Evolutionary conservation across 768 basidiomycete species (phyloP), one percentile per base, ranked within the genome.

Genomic region (Phaffia australis): DNA sequence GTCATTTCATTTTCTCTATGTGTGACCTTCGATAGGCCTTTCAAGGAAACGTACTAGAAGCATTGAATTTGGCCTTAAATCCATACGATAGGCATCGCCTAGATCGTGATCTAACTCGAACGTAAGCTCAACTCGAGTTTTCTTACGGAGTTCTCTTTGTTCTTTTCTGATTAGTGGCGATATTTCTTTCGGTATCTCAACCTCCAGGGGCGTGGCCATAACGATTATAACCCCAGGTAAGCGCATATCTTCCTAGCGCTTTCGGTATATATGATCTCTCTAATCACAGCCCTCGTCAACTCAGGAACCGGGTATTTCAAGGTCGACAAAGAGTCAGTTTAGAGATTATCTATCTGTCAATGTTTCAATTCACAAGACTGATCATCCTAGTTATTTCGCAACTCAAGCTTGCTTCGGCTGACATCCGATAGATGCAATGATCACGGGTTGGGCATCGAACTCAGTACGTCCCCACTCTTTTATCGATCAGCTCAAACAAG

Each of bases 271-370:
- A 42, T 42, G 18, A 98, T 93, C 0, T 94, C 94, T 25, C 78
- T 86, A 0, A 84, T 85, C 18, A 88, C 87, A 3, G 83, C 92
- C 55, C 74, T 98, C 52, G 84, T 98, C 69, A 93, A 91, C 1
- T 93, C 95, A 0, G 95, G 94, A 0, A 89, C 92, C 3, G 90
- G 90, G 2, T 89, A 89, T 75, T 98, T 91, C 75, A 84, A 87
- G 30, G 95, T 97, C 3, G 87, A 87, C 63, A 98, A 94, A 75
- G 83, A 67, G 66, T 62, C 18, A 46, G 66, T 32, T n/a, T 35
- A 16, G 23, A 7, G 4, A 29, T 56, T n/a, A n/a, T 54, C 27
- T 30, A 27, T 57, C 16, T 30, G 21, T 35, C 14, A 57, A 29
- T 6, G 56, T 23, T n/a, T 25, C 15, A 46, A 18, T 47, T 56